phyloP scores from a whole-genome alignment of 371 early-diverging fungal species.

The Thermomucor indicae-seudaticae region DNA sequence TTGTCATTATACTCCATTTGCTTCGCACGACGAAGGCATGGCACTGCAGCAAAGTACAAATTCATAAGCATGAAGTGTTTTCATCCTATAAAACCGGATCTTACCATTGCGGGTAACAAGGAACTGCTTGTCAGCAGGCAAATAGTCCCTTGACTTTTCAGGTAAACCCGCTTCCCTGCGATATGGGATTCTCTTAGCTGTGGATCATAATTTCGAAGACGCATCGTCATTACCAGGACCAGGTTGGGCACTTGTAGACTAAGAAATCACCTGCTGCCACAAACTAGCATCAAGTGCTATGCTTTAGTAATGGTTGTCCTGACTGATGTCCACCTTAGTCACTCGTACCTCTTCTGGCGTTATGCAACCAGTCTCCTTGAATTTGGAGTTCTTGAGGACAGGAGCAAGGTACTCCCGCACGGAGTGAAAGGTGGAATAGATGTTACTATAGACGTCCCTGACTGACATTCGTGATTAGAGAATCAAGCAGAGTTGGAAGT shows the following conservation, averaged over 20 bases:
- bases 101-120: slow-evolving; percentile 90
- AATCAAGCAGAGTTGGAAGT: too few species aligned
- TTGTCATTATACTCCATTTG: slow-evolving; percentile 79
- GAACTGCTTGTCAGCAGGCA: slow-evolving; percentile 92
- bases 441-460: slow-evolving; percentile 46
- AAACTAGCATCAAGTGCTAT: slow-evolving; percentile 66
- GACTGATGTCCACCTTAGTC: background rate
- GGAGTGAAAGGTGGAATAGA: slow-evolving; percentile 46
- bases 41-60: slow-evolving; percentile 46
- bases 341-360: slow-evolving; percentile 88
- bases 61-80: background rate
- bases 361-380: slow-evolving; percentile 89
- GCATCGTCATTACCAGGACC: slow-evolving; percentile 75
- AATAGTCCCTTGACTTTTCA: slow-evolving; percentile 82
- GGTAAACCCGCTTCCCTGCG: slow-evolving; percentile 79
- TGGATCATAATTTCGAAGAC: background rate
- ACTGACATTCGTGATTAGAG: slow-evolving; percentile 34
- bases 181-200: background rate
- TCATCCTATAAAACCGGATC: background rate
- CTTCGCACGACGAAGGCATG: slow-evolving; percentile 87
- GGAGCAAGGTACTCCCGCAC: slow-evolving; percentile 88
- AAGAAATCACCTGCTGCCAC: slow-evolving; percentile 96
- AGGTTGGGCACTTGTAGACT: slow-evolving; percentile 97
- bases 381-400: slow-evolving; percentile 90
- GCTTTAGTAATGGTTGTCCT: background rate